Evolutionary conservation across 495 filamentous ascomycete species (phyloP), one percentile per base, ranked within the genome.

Genomic region (Penicillium diatomitis): DNA sequence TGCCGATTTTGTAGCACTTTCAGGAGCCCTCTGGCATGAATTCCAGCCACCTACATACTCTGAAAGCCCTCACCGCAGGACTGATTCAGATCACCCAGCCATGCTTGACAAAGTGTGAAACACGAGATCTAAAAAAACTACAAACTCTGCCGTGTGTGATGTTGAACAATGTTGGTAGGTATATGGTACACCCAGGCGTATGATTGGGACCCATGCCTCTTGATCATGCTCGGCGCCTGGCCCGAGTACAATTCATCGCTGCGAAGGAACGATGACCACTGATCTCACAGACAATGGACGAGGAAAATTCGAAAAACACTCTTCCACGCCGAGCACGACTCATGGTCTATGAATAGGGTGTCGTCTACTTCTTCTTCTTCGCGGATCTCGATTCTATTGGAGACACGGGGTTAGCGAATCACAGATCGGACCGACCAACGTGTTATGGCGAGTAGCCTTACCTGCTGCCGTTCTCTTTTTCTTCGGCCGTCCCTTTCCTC

Each of bases 401-500:
- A 9, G 32, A 20, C 5, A 57, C 52, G 53, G 20, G 20, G 54
- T 51, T 8, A 35, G 30, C 12, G 28, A 32, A 2, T 20, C 20
- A 49, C 10, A 34, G 10, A n/a, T 45, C 27, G 30, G 11, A 34
- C 2, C 9, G 4, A 11, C 32, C n/a, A 10, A 3, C 39, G 29
- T 30, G 31, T 6, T 27, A 29, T 7, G 30, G 11, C 4, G 34
- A 4, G 32, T 29, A 32, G 38, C 64, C 71, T 67, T 77, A 88
- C 86, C 80, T 60, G 77, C 73, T 47, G 76, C 74, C 29, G 72
- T 81, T 64, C 73, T 79, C 72, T 91, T 92, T 80, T 96, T 96
- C 77, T 90, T 94, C 12, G 91, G 90, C 31, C 87, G 76, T 9
- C 86, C 87, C 70, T 97, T 97, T 42, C 90, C 92, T 64, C 87